phyloP scores from a whole-genome alignment of 345 rosid species.

The Theobroma cacao region DNA sequence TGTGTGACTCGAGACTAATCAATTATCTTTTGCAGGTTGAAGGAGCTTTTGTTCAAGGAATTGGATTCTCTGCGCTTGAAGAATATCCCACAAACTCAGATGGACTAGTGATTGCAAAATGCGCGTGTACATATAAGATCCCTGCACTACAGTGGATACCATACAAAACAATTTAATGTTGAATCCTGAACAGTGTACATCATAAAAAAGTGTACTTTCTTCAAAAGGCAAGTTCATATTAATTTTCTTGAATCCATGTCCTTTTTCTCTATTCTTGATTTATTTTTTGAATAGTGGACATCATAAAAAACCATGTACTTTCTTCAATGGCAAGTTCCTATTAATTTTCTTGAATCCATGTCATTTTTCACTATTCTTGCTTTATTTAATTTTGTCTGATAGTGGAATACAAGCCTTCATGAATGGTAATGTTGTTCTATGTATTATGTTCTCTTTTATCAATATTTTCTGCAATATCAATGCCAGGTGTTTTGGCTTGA shows the following conservation, averaged over 20 bases:
- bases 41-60: slow-evolving; percentile 92
- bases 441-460: too few relatives aligned
- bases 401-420: too few relatives aligned
- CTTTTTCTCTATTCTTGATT: too few relatives aligned
- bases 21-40: slow-evolving; percentile 48
- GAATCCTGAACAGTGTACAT: slow-evolving; percentile 69
- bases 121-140: slow-evolving; percentile 84
- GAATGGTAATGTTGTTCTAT: too few relatives aligned
- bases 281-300: too few relatives aligned
- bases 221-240: slow-evolving; percentile 57
- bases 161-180: slow-evolving; percentile 67
- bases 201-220: slow-evolving; percentile 66
- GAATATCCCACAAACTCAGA: slow-evolving; percentile 73
- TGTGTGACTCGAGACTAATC: background rate
- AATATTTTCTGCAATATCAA: too few relatives aligned
- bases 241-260: too few relatives aligned
- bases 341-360: too few relatives aligned
- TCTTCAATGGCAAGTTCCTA: too few relatives aligned
- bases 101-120: slow-evolving; percentile 60
- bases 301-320: too few relatives aligned
- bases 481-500: background rate
- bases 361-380: background rate
- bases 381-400: background rate
- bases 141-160: slow-evolving; percentile 77
- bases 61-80: slow-evolving; percentile 84